phyloP scores from a whole-genome alignment of 1,139 yeast genomes.

The Diutina neorugosa region DNA sequence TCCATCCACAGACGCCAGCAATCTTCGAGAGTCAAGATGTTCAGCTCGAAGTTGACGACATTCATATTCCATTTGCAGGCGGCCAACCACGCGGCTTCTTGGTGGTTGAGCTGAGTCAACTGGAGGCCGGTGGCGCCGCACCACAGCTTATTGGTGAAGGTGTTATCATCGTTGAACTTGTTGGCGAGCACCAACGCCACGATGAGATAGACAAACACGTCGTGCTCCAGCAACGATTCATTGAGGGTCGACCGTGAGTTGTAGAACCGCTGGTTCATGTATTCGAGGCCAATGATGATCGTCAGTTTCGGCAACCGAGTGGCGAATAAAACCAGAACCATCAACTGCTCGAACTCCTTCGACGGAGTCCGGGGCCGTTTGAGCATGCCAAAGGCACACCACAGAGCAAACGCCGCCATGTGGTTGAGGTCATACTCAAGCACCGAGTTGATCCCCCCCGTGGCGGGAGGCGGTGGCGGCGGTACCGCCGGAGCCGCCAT shows the following conservation, averaged over 20 bases:
- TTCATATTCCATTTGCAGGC: slow-evolving; percentile 38
- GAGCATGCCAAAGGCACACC: slow-evolving; percentile 54
- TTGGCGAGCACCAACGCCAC: slow-evolving; percentile 75
- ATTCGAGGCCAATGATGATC: slow-evolving; percentile 66
- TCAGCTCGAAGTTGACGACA: slow-evolving; percentile 28
- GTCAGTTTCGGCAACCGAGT: slow-evolving; percentile 82
- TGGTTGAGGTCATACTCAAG: slow-evolving; percentile 66
- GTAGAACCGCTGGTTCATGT: slow-evolving; percentile 40
- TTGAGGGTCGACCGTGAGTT: not conserved
- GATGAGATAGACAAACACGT: slow-evolving; percentile 52
- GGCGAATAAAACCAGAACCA: slow-evolving; percentile 61
- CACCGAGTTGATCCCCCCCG: slow-evolving; percentile 36
- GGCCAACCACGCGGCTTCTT: slow-evolving; percentile 67
- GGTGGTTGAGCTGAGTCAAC: slow-evolving; percentile 43
- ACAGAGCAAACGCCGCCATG: slow-evolving; percentile 68
- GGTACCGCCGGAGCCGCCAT: not conserved
- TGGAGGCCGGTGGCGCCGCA: slow-evolving; percentile 82
- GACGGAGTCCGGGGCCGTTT: slow-evolving; percentile 38
- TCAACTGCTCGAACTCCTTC: slow-evolving; percentile 43
- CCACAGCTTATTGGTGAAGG: slow-evolving; percentile 94
- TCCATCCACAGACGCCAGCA: slow-evolving; percentile 38
- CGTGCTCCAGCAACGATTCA: slow-evolving; percentile 19
- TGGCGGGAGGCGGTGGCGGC: not conserved
- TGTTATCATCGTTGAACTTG: slow-evolving; percentile 92
- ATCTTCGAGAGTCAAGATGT: slow-evolving; percentile 30